Percentiles rank a stretch among this genome's conserved stretches.
Conservation (phyloP, 2,329 filamentous ascomycete genomes). For the Eurotiales sp. region DNA sequence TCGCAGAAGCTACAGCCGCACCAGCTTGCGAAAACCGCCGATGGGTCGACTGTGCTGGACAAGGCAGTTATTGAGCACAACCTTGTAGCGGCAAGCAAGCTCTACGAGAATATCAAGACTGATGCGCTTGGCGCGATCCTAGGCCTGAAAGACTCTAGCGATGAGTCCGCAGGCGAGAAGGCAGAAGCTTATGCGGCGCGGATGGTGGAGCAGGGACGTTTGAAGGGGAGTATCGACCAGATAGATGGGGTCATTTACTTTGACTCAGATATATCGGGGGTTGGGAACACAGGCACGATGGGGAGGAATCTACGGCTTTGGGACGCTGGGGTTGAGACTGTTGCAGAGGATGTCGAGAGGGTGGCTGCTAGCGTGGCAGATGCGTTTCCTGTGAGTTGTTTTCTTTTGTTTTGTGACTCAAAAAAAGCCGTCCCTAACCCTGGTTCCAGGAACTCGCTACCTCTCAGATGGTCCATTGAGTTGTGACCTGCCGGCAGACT, state of each 20-base stretch:
- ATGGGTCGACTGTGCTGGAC: constrained; percentile 88
- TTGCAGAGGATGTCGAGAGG: constrained; percentile 86
- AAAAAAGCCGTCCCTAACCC: too few species aligned
- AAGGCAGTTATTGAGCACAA: constrained; percentile 97
- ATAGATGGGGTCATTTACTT: constrained; percentile 87
- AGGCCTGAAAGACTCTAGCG: constrained; percentile 58
- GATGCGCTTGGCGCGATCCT: constrained; percentile 73
- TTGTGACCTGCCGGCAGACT: too few species aligned
- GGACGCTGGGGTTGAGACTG: constrained; percentile 81
- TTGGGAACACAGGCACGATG: constrained; percentile 60
- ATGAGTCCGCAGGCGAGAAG: constrained; percentile 57
- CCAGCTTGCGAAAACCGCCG: constrained; percentile 82
- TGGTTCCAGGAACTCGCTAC: constrained; percentile 30
- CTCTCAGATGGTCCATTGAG: constrained; percentile 33
- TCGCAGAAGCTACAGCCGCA: constrained; percentile 76
- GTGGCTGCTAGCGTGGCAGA: constrained; percentile 77
- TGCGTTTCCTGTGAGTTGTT: constrained; percentile 65
- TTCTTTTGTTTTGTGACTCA: neutral
- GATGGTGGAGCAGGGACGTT: constrained; percentile 92
- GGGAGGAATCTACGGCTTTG: constrained; percentile 75
- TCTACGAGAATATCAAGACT: constrained; percentile 75
- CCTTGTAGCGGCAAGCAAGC: constrained; percentile 73
- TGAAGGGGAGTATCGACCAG: constrained; percentile 89
- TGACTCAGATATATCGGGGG: constrained; percentile 64
- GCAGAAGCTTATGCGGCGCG: constrained; percentile 87